Percentiles rank a stretch among this genome's conserved stretches.
These are phyloP conservation scores for Trichoderma sp. DNA, from an alignment of 2,329 filamentous ascomycete genomes.

Conservation along the genomic window DNA sequence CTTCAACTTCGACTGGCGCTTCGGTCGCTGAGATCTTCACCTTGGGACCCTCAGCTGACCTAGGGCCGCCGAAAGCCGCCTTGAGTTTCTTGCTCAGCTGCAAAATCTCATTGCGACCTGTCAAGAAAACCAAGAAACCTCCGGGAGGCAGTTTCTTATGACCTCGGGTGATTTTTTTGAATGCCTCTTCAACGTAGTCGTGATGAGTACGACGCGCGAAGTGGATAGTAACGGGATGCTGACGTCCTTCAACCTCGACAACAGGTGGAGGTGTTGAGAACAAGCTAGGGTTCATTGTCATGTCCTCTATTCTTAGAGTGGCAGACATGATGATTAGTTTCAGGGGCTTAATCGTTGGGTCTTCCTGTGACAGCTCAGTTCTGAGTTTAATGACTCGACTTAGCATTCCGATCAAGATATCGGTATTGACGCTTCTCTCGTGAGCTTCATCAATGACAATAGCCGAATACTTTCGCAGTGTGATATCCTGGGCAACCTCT, in stretches of 20 bases:
- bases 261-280: slow-evolving; percentile 81
- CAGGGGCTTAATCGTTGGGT: slow-evolving; percentile 71
- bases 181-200: slow-evolving; percentile 90
- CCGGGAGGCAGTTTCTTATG: slow-evolving; percentile 89
- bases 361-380: slow-evolving; percentile 70
- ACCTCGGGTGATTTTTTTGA: slow-evolving; percentile 80
- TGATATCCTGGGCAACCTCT: slow-evolving; percentile 87
- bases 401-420: slow-evolving; percentile 96
- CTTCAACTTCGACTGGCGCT: slow-evolving; percentile 78
- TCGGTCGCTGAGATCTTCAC: slow-evolving; percentile 77
- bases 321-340: slow-evolving; percentile 99
- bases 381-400: slow-evolving; percentile 88
- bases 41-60: slow-evolving; percentile 60
- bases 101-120: slow-evolving; percentile 88
- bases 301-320: slow-evolving; percentile 85
- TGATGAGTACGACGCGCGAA: slow-evolving; percentile 80
- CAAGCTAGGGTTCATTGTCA: slow-evolving; percentile 78
- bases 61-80: slow-evolving; percentile 61
- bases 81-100: slow-evolving; percentile 79
- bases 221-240: slow-evolving; percentile 87
- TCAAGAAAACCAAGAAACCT: slow-evolving; percentile 91
- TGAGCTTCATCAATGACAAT: slow-evolving; percentile 97
- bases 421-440: slow-evolving; percentile 95
- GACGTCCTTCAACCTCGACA: slow-evolving; percentile 85
- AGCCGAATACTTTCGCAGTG: slow-evolving; percentile 85